Evolutionary conservation across 2,329 filamentous ascomycete genomes (phyloP).

Genomic region (Exophiala mesophila): DNA sequence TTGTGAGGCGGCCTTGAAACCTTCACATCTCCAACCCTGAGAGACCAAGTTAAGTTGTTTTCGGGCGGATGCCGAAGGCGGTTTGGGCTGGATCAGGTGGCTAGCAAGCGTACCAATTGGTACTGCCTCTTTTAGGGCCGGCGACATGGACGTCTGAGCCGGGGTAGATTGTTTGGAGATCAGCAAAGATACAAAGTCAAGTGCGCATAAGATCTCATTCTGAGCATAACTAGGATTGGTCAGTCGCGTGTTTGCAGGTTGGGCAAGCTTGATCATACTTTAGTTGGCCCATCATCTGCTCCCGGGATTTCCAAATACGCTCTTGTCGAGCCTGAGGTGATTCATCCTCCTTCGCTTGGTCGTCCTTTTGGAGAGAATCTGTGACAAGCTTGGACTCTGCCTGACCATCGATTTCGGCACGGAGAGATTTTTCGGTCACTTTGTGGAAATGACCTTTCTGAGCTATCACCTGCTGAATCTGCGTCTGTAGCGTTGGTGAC

Average conservation of each 20-base stretch:
- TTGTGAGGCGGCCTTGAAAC: conserved; percentile 68
- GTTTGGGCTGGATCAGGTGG: conserved; percentile 59
- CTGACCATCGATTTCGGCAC: conserved; percentile 57
- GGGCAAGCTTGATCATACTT: conserved; percentile 28
- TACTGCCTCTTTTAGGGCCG: conserved; percentile 62
- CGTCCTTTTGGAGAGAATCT: conserved; percentile 41
- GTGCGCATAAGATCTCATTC: conserved; percentile 55
- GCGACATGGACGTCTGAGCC: conserved; percentile 65
- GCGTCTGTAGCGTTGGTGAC: conserved; percentile 11
- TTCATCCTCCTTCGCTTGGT: conserved; percentile 32
- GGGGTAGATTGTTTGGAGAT: conserved; percentile 75
- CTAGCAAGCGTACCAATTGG: conserved; percentile 70
- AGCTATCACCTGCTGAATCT: conserved; percentile 59
- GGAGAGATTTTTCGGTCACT: conserved; percentile 68
- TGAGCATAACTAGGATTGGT: conserved; percentile 36
- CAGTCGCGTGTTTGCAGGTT: too few species aligned
- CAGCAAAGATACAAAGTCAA: conserved; percentile 79
- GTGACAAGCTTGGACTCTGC: conserved; percentile 41
- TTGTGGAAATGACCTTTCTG: conserved; percentile 78
- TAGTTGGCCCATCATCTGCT: conserved; percentile 42
- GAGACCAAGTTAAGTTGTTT: conserved; percentile 52
- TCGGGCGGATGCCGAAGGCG: conserved; percentile 51
- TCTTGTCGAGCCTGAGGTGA: conserved; percentile 38
- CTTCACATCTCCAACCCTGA: conserved; percentile 71
- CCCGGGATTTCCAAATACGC: conserved; percentile 39